Conservation (phyloP, 2,329 filamentous ascomycete genomes). For the Drechslerella dactyloides region DNA sequence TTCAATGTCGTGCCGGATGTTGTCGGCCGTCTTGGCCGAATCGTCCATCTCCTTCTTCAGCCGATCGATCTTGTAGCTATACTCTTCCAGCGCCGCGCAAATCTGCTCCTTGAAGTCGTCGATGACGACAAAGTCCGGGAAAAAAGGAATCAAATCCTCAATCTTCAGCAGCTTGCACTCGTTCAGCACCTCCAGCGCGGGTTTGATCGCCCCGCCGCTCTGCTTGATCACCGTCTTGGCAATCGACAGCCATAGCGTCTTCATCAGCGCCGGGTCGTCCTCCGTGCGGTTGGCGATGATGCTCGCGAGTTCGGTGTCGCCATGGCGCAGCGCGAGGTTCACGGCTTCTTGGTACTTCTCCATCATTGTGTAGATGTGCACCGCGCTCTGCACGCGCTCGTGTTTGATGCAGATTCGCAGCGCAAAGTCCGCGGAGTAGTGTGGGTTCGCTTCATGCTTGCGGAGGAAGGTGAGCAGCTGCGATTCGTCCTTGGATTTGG, state of each 20-base stretch:
- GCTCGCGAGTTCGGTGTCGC: constrained; percentile 86
- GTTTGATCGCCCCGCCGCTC: constrained; percentile 79
- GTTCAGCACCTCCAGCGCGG: constrained; percentile 90
- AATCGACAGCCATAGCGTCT: constrained; percentile 93
- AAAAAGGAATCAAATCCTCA: constrained; percentile 96
- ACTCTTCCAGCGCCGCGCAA: constrained; percentile 89
- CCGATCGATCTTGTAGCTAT: constrained; percentile 85
- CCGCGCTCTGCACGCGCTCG: constrained; percentile 87
- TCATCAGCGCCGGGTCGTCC: constrained; percentile 78
- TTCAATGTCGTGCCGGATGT: constrained; percentile 89
- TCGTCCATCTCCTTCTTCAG: constrained; percentile 96
- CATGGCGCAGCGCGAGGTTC: constrained; percentile 85
- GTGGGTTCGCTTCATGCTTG: constrained; percentile 82
- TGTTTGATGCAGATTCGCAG: constrained; percentile 94
- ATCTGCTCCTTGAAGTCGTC: constrained; percentile 99
- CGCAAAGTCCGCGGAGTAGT: constrained; percentile 94
- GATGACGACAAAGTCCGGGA: constrained; percentile 97
- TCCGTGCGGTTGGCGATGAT: constrained; percentile 86
- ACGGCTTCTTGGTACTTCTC: constrained; percentile 92
- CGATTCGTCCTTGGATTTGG: constrained; percentile 80
- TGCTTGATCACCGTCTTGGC: constrained; percentile 91
- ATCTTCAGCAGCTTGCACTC: constrained; percentile 91
- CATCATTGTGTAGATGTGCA: constrained; percentile 98
- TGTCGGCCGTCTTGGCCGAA: constrained; percentile 81
- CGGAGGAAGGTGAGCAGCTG: constrained; percentile 87